These are phyloP conservation scores for Atkinsonella hypoxylon DNA, from an alignment of 2,329 filamentous ascomycete genomes.

Conservation along the genomic window DNA sequence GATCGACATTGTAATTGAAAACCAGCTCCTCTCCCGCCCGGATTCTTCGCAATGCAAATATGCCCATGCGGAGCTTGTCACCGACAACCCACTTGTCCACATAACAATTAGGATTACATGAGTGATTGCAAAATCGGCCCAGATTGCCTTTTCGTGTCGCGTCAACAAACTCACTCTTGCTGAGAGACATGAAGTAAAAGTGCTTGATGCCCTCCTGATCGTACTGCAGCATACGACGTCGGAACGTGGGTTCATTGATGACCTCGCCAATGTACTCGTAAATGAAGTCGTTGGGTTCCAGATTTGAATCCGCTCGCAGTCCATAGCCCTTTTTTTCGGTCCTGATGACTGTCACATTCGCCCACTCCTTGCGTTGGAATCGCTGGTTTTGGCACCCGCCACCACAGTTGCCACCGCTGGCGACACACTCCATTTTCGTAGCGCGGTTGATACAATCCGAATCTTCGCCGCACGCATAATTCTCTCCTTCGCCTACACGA, in stretches of 20 bases:
- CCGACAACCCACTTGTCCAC: slow-evolving; percentile 99
- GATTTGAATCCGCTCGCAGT: slow-evolving; percentile 65
- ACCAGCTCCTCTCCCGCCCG: slow-evolving; percentile 86
- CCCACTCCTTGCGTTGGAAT: slow-evolving; percentile 83
- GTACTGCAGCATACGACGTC: slow-evolving; percentile 83
- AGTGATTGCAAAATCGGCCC: slow-evolving; percentile 96
- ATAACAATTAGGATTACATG: slow-evolving; percentile 97
- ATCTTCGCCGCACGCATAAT: slow-evolving; percentile 86
- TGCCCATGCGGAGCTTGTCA: slow-evolving; percentile 96
- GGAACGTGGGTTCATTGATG: slow-evolving; percentile 84
- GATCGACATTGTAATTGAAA: slow-evolving; percentile 99
- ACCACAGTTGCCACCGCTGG: slow-evolving; percentile 72
- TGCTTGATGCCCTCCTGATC: slow-evolving; percentile 96
- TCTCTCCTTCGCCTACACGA: slow-evolving; percentile 45
- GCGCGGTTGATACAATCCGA: slow-evolving; percentile 97
- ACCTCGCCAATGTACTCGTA: slow-evolving; percentile 98
- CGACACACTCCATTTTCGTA: slow-evolving; percentile 90
- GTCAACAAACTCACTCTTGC: slow-evolving; percentile 92
- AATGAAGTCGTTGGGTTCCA: slow-evolving; percentile 81
- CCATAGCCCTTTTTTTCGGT: slow-evolving; percentile 97
- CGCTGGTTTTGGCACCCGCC: slow-evolving; percentile 84
- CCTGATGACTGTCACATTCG: slow-evolving; percentile 87
- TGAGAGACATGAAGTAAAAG: slow-evolving; percentile 99
- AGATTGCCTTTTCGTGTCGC: slow-evolving; percentile 95
- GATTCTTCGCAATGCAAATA: slow-evolving; percentile 81